Evolutionary conservation across 83 land plant genomes (phyloP).

Genomic region (Picea mariana): DNA sequence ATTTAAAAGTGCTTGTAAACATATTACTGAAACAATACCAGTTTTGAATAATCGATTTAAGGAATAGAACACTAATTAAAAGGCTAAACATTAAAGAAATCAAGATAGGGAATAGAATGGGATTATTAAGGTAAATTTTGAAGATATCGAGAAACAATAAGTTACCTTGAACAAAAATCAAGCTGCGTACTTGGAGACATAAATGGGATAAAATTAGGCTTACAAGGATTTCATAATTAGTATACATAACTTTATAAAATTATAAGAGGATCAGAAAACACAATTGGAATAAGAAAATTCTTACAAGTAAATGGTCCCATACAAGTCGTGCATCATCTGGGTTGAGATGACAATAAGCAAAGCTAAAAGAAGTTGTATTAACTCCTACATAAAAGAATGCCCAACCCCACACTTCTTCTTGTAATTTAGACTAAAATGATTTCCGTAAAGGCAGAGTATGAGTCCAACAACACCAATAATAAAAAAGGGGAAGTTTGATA

Average conservation of each 20-base stretch:
- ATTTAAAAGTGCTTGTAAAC: no score
- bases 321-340: conserved; percentile 91
- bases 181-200: no score
- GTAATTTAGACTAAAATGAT: conserved; percentile 77
- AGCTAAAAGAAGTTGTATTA: conserved; percentile 86
- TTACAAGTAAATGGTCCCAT: conserved; percentile 96
- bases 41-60: no score
- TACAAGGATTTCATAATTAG: no score
- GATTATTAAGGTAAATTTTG: no score
- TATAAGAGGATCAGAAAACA: background rate
- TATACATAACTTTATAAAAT: background rate
- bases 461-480: conserved; percentile 76
- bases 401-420: conserved; percentile 94
- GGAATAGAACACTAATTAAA: no score
- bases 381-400: conserved; percentile 80
- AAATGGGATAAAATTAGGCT: background rate
- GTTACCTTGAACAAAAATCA: no score
- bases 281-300: conserved; percentile 15
- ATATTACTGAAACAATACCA: no score
- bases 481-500: conserved; percentile 79
- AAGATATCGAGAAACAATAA: no score
- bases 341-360: conserved; percentile 87
- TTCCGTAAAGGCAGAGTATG: conserved; percentile 21
- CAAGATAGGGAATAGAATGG: no score
- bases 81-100: no score